Percentiles rank a stretch among this genome's conserved stretches.
phyloP scores from a whole-genome alignment of 352 stramenopile genomes.

The Globisporangium ultimum region DNA sequence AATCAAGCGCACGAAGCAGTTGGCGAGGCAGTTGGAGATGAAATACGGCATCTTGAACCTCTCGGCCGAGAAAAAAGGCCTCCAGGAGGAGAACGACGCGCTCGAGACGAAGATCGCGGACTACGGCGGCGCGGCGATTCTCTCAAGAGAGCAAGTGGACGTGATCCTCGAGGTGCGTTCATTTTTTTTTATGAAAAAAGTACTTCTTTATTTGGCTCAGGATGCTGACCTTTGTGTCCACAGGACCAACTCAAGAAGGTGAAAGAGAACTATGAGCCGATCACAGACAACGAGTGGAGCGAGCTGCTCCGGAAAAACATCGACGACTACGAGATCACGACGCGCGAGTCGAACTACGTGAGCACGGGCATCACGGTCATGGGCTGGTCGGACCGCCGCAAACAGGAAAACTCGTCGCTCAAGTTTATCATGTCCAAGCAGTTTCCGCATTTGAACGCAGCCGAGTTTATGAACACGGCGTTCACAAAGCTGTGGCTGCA shows the following conservation, averaged over 20 bases:
- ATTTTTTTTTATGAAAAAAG: neutral
- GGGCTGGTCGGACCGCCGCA: constrained; percentile 14
- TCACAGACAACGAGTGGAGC: constrained; percentile 5
- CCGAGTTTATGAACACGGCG: constrained; percentile 23
- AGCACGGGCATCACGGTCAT: constrained; percentile 17
- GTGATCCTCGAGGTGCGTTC: constrained; percentile 18
- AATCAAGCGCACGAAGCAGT: constrained; percentile 25
- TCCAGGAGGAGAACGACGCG: constrained; percentile 22
- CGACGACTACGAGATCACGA: constrained; percentile 21
- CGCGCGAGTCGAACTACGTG: constrained; percentile 21
- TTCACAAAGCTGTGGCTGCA: constrained; percentile 21
- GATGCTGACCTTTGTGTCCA: neutral
- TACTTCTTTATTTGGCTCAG: neutral
- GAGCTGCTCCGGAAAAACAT: constrained; percentile 23
- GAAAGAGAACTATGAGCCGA: constrained; percentile 8
- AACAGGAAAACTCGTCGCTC: constrained; percentile 9
- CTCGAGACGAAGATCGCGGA: constrained; percentile 14
- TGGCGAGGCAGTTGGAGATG: constrained; percentile 25
- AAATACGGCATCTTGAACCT: constrained; percentile 23
- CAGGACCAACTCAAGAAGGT: constrained; percentile 13
- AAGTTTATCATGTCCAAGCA: constrained; percentile 18
- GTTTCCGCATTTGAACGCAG: constrained; percentile 13
- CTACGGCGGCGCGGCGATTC: neutral
- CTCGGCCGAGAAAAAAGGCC: constrained; percentile 16
- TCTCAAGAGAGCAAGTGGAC: constrained; percentile 20